Evolutionary conservation across 1,139 yeast genomes (phyloP).

Genomic region (Hanseniaspora gamundiae): DNA sequence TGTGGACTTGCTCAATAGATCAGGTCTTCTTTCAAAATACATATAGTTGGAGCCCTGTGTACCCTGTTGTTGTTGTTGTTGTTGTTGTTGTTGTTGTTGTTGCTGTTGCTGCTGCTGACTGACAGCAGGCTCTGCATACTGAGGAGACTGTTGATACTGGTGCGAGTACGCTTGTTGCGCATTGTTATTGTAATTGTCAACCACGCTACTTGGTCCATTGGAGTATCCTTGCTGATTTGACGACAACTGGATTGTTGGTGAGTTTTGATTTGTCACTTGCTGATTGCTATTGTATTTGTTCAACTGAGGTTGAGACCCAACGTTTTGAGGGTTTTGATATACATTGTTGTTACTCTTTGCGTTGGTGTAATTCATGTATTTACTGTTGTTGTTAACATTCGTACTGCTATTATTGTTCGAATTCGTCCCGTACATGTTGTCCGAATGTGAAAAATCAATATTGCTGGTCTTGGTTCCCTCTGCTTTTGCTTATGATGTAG

Average conservation of each 20-base stretch:
- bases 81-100: slow-evolving; percentile 17
- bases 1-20: slow-evolving; percentile 46
- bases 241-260: not conserved
- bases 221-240: not conserved
- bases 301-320: not conserved
- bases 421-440: not conserved
- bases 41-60: slow-evolving; percentile 34
- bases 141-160: slow-evolving; percentile 3
- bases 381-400: not conserved
- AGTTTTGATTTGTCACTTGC: not conserved
- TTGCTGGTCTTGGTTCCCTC: no score
- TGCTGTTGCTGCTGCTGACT: slow-evolving; percentile 7
- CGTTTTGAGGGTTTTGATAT: not conserved
- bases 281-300: not conserved
- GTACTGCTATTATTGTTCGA: not conserved
- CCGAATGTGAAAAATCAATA: no score
- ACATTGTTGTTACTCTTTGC: not conserved
- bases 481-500: not conserved
- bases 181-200: not conserved
- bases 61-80: slow-evolving; percentile 18
- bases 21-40: slow-evolving; percentile 80
- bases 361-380: not conserved
- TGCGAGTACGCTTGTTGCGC: slow-evolving; percentile 6
- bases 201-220: not conserved
- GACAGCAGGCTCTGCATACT: slow-evolving; percentile 7